Evolutionary conservation across 2,329 filamentous ascomycete genomes (phyloP).

Genomic region (Metarhizium sp.): DNA sequence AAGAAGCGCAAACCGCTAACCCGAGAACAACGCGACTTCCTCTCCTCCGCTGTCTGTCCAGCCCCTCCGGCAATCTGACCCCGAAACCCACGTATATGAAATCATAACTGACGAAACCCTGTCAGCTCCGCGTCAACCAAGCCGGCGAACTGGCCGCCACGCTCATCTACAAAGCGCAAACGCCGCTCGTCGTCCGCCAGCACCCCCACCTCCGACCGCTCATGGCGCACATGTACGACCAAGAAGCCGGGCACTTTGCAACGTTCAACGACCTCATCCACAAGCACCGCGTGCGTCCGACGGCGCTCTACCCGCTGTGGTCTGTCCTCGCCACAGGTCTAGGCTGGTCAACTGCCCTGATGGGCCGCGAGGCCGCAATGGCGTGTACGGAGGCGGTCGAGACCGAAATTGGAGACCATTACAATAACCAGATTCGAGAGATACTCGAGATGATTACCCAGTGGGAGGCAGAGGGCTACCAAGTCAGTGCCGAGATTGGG

Average conservation of each 20-base stretch:
- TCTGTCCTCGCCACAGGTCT: slow-evolving; percentile 67
- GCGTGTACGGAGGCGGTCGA: slow-evolving; percentile 97
- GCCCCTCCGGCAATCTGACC: background rate
- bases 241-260: slow-evolving; percentile 78
- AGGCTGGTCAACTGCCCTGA: slow-evolving; percentile 80
- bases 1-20: slow-evolving; percentile 52
- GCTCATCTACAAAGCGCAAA: slow-evolving; percentile 87
- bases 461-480: slow-evolving; percentile 69
- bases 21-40: slow-evolving; percentile 60
- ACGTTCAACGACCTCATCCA: slow-evolving; percentile 80
- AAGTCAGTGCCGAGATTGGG: slow-evolving; percentile 67
- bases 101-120: slow-evolving; percentile 4
- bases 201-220: slow-evolving; percentile 83
- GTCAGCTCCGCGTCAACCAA: slow-evolving; percentile 84
- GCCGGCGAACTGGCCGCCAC: slow-evolving; percentile 95
- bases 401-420: slow-evolving; percentile 94
- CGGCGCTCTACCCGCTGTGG: slow-evolving; percentile 89
- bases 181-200: slow-evolving; percentile 64
- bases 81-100: background rate
- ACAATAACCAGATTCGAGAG: slow-evolving; percentile 81
- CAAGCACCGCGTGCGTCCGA: slow-evolving; percentile 83
- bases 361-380: slow-evolving; percentile 94
- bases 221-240: slow-evolving; percentile 97
- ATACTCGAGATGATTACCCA: slow-evolving; percentile 72
- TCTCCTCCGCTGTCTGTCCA: slow-evolving; percentile 57